Conservation (phyloP, 2,329 filamentous ascomycete species). For the Chrysoporthe cubensis region DNA sequence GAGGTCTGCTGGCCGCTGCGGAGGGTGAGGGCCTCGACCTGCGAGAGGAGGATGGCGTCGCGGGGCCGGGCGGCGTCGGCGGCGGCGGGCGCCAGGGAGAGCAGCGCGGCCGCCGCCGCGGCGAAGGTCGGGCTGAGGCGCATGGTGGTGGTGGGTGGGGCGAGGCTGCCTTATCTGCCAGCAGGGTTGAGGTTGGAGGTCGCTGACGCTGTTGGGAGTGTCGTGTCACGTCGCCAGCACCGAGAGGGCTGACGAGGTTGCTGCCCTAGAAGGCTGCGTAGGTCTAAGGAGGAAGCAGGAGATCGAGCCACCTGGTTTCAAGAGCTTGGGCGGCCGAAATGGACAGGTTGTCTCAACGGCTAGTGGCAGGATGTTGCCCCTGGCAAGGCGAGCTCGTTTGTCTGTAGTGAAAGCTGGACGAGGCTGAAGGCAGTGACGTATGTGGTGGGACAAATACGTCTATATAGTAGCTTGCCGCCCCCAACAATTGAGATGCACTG, state of each 20-base stretch:
- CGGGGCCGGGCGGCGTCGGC: slow-evolving; percentile 42
- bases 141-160: background rate
- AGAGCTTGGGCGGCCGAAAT: background rate
- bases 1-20: slow-evolving; percentile 68
- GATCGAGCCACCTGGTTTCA: background rate
- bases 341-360: too few relatives aligned
- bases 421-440: slow-evolving; percentile 28
- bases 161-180: background rate
- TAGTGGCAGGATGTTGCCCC: too few relatives aligned
- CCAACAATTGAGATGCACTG: background rate
- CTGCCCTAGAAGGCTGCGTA: background rate
- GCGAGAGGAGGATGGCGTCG: slow-evolving; percentile 60
- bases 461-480: background rate
- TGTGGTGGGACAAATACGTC: slow-evolving; percentile 6
- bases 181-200: background rate
- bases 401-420: background rate
- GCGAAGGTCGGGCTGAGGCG: background rate
- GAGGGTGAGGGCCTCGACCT: slow-evolving; percentile 79
- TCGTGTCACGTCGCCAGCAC: background rate
- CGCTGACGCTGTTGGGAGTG: background rate
- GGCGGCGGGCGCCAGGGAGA: slow-evolving; percentile 25
- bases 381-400: too few relatives aligned
- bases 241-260: background rate
- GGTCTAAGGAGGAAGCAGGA: background rate
- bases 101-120: background rate